Base-by-base conservation (phyloP, 2,329 filamentous ascomycete species). In the Talaromyces sp. region DNA sequence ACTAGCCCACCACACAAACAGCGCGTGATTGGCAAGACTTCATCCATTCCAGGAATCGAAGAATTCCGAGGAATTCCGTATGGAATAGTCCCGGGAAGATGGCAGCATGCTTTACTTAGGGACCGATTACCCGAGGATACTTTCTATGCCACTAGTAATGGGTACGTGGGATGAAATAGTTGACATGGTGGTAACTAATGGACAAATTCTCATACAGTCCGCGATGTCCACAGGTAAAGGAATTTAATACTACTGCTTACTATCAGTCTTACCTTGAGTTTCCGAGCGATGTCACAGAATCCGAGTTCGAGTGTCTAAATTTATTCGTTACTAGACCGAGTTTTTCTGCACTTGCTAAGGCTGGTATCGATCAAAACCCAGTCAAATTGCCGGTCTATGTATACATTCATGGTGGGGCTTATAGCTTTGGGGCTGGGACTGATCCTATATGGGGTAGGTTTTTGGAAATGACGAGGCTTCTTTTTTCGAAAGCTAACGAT, bases 391-490 rank as follows among this genome's bases (percentile, higher is more conserved):
- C 44, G 4, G 44, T 47, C 19, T 37, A 35, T 29, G 22, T 27
- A 13, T 47, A 35, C 11, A 37, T 47, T n/a, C 44, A 47, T 33
- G 44, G 44, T 16, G 44, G 44, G 8, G 44, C 32, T 27, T 47
- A 35, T 11, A 37, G 30, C 19, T 36, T 37, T 35, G 44, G 44
- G 2, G 30, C 44, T 9, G 44, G 44, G 17, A 47, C 44, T 11
- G 44, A 47, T 47, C 44, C 44, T 14, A 37, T 47, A 22, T 47
- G 32, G 32, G 33, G 44, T 47, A 13, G 19, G 43, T 37, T n/a
- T n/a, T n/a, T n/a, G n/a, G n/a, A n/a, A n/a, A n/a, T n/a, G n/a
- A n/a, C n/a, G n/a, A n/a, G n/a, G 41, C 13, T 30, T 17, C 17
- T n/a, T 17, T n/a, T 30, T 13, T 8, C 6, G 10, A 30, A 37